phyloP scores from a whole-genome alignment of 2,329 filamentous ascomycete species.

The Penicillium italicum region DNA sequence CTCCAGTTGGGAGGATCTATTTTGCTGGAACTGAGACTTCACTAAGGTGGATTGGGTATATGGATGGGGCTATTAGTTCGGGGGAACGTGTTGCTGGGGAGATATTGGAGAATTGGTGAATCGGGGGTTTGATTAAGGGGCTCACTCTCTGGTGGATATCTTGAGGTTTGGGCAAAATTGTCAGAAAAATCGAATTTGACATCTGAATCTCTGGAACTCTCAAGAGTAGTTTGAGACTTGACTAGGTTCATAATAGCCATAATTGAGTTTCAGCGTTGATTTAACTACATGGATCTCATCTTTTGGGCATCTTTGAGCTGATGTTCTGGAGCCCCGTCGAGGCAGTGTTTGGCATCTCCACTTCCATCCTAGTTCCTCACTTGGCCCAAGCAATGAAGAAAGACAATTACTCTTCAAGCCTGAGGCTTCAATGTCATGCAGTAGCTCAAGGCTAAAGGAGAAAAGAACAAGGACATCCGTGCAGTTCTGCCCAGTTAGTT shows the following conservation, averaged over 20 bases:
- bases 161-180: neutral
- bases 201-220: neutral
- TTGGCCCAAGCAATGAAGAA: neutral
- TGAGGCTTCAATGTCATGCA: neutral
- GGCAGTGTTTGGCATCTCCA: neutral
- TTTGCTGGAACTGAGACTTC: conserved; percentile 27
- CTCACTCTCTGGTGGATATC: neutral
- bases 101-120: neutral
- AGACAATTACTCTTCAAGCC: neutral
- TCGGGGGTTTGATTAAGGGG: neutral
- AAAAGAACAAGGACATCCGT: neutral
- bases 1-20: conserved; percentile 16
- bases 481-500: too few species aligned
- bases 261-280: neutral
- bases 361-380: neutral
- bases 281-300: neutral
- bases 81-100: conserved; percentile 18
- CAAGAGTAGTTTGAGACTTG: neutral
- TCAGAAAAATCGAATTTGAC: neutral
- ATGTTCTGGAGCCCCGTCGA: neutral
- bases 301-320: neutral
- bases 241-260: neutral
- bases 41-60: conserved; percentile 24
- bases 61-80: conserved; percentile 26
- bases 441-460: neutral